phyloP scores from a whole-genome alignment of 257 asterid genomes.

The Lycium barbarum region DNA sequence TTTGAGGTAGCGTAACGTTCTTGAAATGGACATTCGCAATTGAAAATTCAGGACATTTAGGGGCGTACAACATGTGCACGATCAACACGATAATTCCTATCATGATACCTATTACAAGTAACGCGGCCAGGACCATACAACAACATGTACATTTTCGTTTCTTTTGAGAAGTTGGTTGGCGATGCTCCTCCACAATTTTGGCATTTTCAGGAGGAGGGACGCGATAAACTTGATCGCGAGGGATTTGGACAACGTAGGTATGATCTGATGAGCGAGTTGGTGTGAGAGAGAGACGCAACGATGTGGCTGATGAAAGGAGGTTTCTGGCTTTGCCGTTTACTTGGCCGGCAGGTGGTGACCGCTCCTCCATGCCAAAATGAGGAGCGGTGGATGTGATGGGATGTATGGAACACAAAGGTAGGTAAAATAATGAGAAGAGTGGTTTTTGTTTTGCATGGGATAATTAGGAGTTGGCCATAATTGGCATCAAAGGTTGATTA shows the following conservation, averaged over 20 bases:
- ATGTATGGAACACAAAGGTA: neutral
- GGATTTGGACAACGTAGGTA: conserved; percentile 74
- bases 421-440: neutral
- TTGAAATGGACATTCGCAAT: conserved; percentile 39
- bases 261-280: conserved; percentile 31
- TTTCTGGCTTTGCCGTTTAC: neutral
- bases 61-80: conserved; percentile 47
- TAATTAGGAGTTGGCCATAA: conserved; percentile 29
- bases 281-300: neutral
- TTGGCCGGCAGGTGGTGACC: conserved; percentile 43
- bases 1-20: conserved; percentile 13
- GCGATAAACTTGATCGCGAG: conserved; percentile 79
- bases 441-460: conserved; percentile 46
- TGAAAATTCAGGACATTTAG: conserved; percentile 54
- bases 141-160: conserved; percentile 27
- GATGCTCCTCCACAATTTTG: conserved; percentile 49
- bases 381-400: conserved; percentile 54
- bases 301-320: neutral
- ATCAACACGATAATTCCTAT: neutral
- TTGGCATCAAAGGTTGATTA: conserved; percentile 27
- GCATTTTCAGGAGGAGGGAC: conserved; percentile 87
- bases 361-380: conserved; percentile 74
- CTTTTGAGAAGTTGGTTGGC: neutral
- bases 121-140: conserved; percentile 31
- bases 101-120: conserved; percentile 33